phyloP scores from a whole-genome alignment of 208 protist genomes.

The Leishmania guyanensis region DNA sequence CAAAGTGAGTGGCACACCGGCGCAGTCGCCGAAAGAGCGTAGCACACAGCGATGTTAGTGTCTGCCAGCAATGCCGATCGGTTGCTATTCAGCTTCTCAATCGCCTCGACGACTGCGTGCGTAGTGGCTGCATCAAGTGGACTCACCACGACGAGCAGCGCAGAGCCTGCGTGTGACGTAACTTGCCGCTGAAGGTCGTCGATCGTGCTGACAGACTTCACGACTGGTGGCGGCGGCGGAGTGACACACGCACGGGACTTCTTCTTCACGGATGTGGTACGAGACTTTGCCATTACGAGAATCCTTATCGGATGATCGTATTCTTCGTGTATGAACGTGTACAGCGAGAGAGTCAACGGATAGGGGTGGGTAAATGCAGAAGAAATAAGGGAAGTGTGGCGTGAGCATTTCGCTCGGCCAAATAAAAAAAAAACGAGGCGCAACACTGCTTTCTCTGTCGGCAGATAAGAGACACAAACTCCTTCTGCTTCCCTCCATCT shows the following conservation, averaged over 20 bases:
- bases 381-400: neutral
- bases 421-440: neutral
- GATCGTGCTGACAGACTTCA: conserved; percentile 45
- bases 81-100: conserved; percentile 74
- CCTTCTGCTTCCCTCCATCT: neutral
- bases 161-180: conserved; percentile 35
- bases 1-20: conserved; percentile 50
- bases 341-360: neutral
- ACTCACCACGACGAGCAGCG: conserved; percentile 64
- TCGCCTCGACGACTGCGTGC: conserved; percentile 44
- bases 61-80: conserved; percentile 42
- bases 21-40: conserved; percentile 38
- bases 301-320: neutral
- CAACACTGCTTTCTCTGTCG: neutral
- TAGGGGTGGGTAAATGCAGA: no score
- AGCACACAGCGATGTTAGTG: conserved; percentile 64
- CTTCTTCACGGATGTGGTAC: conserved; percentile 19
- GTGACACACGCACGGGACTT: conserved; percentile 35
- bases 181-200: conserved; percentile 62
- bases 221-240: conserved; percentile 61
- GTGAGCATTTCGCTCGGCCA: neutral
- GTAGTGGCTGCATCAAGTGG: conserved; percentile 50
- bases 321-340: neutral
- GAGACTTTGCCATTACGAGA: conserved; percentile 13
- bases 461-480: neutral